Base-by-base conservation (phyloP, 768 basidiomycete genomes). In the Pleurotus djamor region DNA sequence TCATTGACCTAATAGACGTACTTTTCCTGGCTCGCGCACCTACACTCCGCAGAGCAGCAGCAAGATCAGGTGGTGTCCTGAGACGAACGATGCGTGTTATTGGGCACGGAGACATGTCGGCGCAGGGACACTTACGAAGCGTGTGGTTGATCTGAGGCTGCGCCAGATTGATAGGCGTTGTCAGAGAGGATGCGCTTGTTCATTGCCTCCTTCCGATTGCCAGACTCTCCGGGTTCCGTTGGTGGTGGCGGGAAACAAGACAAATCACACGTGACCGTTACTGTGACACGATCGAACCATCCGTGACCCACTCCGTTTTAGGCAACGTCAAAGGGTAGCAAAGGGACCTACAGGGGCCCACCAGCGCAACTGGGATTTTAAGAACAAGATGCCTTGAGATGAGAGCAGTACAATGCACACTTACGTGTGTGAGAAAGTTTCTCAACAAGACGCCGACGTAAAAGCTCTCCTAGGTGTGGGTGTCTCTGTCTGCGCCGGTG, bases 21-120 rank as follows among this genome's bases (percentile, higher is more conserved):
- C 88, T 79, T 72, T 86, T 86, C 67, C 88, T 72, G 49, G 79
- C 80, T 61, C 87, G 84, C 63, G 83, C 72, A 52, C 82, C 83
- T 33, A 86, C 71, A 64, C 77, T 83, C 59, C 82, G 81, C 57
- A 90, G 78, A 58, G 74, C 76, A n/a, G 79, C 75, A 45, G 77
- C 71, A 28, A 87, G 70, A 52, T 88, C 86, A 55, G 76, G 71
- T 34, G 79, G 71, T 14, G 75, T 70, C 10, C 83, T 84, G 60
- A 28, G 21, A 28, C 21, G 21, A 57, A 37, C n/a, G 38, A 41
- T 44, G 13, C 14, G 17, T n/a, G 17, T 43, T 17, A 34, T 28
- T 56, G 16, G 60, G 43, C 12, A 59, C 32, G n/a, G 61, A 51
- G 12, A 62, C 45, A 61, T 64, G 65, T 57, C 35, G 38, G 37